Evolutionary conservation across 805 yeast species (phyloP).

Genomic region (Nakazawaea anatomiae): DNA sequence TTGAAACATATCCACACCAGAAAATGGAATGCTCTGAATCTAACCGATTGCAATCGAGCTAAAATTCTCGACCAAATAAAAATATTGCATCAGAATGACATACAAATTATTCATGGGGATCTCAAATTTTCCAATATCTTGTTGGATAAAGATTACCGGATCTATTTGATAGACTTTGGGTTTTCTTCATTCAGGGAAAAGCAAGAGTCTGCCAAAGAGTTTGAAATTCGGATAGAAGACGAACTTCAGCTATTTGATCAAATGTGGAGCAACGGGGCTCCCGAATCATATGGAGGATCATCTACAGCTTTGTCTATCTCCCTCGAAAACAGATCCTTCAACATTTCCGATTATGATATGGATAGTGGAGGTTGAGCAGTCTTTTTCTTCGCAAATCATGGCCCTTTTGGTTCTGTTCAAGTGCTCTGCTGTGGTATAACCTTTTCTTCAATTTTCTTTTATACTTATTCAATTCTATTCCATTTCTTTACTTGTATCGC

Average conservation of each 20-base stretch:
- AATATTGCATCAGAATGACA: neutral
- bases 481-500: no score
- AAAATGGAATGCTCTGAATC: neutral
- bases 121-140: neutral
- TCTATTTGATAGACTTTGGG: neutral
- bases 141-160: neutral
- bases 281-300: no score
- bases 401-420: no score
- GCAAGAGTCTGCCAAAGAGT: neutral
- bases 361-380: no score
- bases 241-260: neutral
- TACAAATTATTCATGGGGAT: neutral
- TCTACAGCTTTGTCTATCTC: no score
- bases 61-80: neutral
- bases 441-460: no score
- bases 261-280: neutral
- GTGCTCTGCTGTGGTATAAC: no score
- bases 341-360: no score
- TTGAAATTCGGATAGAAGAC: neutral
- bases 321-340: no score
- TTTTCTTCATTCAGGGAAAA: neutral
- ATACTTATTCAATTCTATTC: no score
- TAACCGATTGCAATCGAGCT: neutral
- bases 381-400: no score
- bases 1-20: no score